Evolutionary conservation across 805 yeast genomes (phyloP), one percentile per base, ranked within the genome.

Genomic region (Wickerhamomyces hampshirensis): DNA sequence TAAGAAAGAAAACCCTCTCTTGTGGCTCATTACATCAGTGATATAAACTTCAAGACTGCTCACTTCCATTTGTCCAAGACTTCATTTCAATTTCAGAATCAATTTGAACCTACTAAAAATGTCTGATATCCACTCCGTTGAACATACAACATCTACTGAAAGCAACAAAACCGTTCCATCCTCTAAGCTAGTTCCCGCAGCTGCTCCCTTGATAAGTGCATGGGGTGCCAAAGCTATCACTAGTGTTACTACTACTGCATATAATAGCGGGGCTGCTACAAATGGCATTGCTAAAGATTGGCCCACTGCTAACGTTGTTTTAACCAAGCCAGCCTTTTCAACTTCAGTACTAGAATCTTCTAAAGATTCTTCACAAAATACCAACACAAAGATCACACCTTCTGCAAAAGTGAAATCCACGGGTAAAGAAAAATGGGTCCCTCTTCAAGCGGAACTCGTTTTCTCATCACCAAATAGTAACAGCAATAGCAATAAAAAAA

Each of bases 341-440:
- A 7, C 31, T 26, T 13, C 31, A 5, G n/a, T 34, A 5, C 18
- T 34, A 5, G 11, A 8, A 21, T 35, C 32, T 18, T 24, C 29
- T 17, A 30, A 30, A 11, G 12, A 10, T 7, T 23, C 30, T 21
- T 29, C 38, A 21, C 35, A 37, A 17, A 29, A 28, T n/a, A 21
- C 7, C 11, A 21, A 21, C 7, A 21, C 7, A 8, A 7, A 8
- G 7, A 18, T 39, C n/a, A 12, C 34, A 11, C 18, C 23, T 3
- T 17, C 37, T 14, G 34, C 48, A 26, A 50, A 38, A 27, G 48
- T 38, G 12, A 51, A 50, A 37, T 35, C 45, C 13, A 42, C 49
- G 14, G 56, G 56, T 5, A 77, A 75, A 50, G 82, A 75, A 46
- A 82, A 80, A 50, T 80, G 86, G 86, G 68, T 78, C 24, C 85